These are phyloP conservation scores for Klebsormidium nitens DNA, from an alignment of 139 green algal species.

Conservation along the genomic window DNA sequence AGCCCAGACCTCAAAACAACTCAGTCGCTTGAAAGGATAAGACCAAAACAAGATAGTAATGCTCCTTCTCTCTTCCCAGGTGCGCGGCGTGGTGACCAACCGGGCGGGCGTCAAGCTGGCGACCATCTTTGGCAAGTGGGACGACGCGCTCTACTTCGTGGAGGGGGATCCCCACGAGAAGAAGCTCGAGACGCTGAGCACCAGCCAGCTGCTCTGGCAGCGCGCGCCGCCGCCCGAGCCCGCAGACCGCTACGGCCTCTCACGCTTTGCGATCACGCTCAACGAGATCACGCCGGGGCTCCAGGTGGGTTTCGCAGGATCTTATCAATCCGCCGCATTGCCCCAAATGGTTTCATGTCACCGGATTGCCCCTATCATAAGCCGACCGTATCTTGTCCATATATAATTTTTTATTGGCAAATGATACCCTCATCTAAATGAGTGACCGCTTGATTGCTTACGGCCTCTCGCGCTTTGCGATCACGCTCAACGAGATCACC, in stretches of 20 bases:
- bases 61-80: no score
- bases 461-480: slow-evolving; percentile 2
- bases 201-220: slow-evolving; percentile 48
- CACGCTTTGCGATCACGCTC: slow-evolving; percentile 67
- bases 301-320: slow-evolving; percentile 31
- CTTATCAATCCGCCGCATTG: no score
- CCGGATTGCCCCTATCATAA: no score
- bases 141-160: slow-evolving; percentile 46
- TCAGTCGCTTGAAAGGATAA: no score
- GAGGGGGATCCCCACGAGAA: slow-evolving; percentile 27
- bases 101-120: slow-evolving; percentile 37
- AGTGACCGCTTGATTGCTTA: no score
- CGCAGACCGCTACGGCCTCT: slow-evolving; percentile 62
- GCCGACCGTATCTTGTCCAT: no score
- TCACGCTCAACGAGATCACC: slow-evolving; percentile 16
- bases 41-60: no score
- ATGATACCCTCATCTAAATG: no score
- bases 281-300: slow-evolving; percentile 74
- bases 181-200: background rate
- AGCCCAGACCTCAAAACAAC: no score
- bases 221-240: slow-evolving; percentile 47
- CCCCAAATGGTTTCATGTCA: no score
- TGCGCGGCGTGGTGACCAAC: slow-evolving; percentile 22
- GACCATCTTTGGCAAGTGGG: slow-evolving; percentile 56
- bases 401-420: no score